Evolutionary conservation across 257 asterid genomes (phyloP).

Genomic region (Eustoma russellianum): DNA sequence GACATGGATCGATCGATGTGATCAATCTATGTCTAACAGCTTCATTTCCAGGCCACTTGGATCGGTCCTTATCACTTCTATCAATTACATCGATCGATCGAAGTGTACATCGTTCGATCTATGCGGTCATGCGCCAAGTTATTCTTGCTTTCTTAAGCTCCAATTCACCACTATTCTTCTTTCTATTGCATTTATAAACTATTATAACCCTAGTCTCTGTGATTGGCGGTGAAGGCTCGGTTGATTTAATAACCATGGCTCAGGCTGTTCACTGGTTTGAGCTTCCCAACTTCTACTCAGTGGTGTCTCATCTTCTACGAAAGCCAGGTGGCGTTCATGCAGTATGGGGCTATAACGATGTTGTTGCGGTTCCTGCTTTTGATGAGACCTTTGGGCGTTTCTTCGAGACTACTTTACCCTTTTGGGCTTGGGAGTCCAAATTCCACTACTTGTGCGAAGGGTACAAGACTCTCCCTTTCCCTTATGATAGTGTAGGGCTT

Average conservation of each 20-base stretch:
- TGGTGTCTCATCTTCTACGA: conserved; percentile 11
- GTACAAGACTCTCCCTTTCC: conserved; percentile 14
- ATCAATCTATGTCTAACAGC: too few relatives aligned
- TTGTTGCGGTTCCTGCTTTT: conserved; percentile 5
- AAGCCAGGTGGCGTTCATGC: conserved; percentile 21
- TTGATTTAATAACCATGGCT: conserved; percentile 22
- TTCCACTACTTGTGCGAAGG: not conserved
- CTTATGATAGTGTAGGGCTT: conserved; percentile 14
- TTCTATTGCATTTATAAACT: too few relatives aligned
- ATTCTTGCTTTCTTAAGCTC: too few relatives aligned
- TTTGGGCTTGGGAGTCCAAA: conserved; percentile 6
- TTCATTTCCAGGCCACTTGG: too few relatives aligned
- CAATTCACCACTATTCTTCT: too few relatives aligned
- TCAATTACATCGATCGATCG: too few relatives aligned
- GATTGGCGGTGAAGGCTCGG: conserved; percentile 10
- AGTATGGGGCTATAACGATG: conserved; percentile 8
- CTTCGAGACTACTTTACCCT: conserved; percentile 8
- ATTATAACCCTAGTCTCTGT: too few relatives aligned
- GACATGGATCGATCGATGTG: too few relatives aligned
- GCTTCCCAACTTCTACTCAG: conserved; percentile 12
- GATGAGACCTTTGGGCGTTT: conserved; percentile 1
- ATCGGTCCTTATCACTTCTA: too few relatives aligned
- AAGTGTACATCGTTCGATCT: too few relatives aligned
- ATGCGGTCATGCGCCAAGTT: too few relatives aligned
- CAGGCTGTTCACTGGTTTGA: conserved; percentile 24